Conservation (phyloP, 352 stramenopile genomes). For the Pythium periplocum region DNA sequence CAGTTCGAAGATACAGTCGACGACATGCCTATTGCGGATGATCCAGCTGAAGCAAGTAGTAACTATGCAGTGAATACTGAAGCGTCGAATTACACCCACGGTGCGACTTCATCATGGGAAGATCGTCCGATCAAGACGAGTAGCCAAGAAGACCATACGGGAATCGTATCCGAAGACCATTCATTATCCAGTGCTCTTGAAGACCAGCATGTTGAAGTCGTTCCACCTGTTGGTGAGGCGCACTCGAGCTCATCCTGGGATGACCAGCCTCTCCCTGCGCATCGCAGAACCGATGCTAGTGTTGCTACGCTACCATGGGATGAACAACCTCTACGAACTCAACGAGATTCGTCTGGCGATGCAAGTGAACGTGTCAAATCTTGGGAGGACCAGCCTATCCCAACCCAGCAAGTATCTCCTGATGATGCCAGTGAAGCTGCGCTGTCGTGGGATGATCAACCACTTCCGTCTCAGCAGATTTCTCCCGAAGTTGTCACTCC, state of each 20-base stretch:
- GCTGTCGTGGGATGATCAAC: too few relatives aligned
- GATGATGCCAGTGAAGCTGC: not conserved
- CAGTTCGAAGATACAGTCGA: not conserved
- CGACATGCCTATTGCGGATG: not conserved
- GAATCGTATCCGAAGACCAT: too few relatives aligned
- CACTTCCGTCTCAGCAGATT: too few relatives aligned
- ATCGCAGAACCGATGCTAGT: too few relatives aligned
- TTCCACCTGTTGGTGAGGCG: too few relatives aligned
- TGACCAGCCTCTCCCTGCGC: too few relatives aligned
- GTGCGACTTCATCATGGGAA: constrained; percentile 6
- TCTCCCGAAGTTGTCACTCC: too few relatives aligned
- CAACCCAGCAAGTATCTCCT: not conserved
- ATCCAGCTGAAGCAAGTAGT: constrained; percentile 2
- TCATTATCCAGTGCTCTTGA: too few relatives aligned
- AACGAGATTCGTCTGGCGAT: too few relatives aligned
- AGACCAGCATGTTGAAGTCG: too few relatives aligned
- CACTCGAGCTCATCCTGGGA: too few relatives aligned
- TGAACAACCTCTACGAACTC: not conserved
- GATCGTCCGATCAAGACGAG: constrained; percentile 8
- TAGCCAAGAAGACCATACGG: not conserved
- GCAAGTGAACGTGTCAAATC: too few relatives aligned
- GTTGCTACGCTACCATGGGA: constrained; percentile 1
- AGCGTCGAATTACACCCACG: not conserved
- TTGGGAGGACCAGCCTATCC: not conserved
- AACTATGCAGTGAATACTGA: constrained; percentile 6